phyloP scores from a whole-genome alignment of 441 rosid genomes.

The Heliophila coronopifolia region DNA sequence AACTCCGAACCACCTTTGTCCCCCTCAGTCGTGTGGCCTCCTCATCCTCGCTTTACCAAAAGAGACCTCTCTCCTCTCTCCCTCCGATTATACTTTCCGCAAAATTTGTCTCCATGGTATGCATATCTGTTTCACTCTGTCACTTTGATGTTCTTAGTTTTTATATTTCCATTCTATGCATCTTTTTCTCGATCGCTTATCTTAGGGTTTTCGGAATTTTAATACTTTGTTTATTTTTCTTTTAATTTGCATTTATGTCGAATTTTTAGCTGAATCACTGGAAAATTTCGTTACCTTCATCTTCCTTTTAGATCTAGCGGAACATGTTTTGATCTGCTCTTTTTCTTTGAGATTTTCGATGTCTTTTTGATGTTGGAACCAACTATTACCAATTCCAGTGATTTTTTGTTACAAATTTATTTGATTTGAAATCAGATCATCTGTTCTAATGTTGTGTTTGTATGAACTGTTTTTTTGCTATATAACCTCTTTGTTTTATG shows the following conservation, averaged over 20 bases:
- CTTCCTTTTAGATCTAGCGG: constrained; percentile 17
- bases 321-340: constrained; percentile 18
- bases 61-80: too few species aligned
- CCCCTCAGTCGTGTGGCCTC: too few species aligned
- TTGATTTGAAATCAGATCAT: not conserved
- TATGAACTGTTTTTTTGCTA: not conserved
- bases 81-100: too few species aligned
- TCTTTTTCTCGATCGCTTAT: constrained; percentile 10
- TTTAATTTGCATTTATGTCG: not conserved
- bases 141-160: constrained; percentile 19
- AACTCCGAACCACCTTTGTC: too few species aligned
- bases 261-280: not conserved
- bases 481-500: constrained; percentile 11
- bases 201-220: constrained; percentile 25
- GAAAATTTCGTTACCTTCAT: not conserved
- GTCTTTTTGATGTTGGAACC: too few species aligned
- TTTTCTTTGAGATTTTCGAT: too few species aligned
- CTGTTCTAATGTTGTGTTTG: not conserved
- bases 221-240: too few species aligned
- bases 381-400: not conserved
- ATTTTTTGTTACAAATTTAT: not conserved
- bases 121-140: not conserved
- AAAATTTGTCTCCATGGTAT: constrained; percentile 22
- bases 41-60: not conserved
- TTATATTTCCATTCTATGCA: constrained; percentile 10